phyloP scores from a whole-genome alignment of 768 basidiomycete genomes.

The Inosperma sp. region DNA sequence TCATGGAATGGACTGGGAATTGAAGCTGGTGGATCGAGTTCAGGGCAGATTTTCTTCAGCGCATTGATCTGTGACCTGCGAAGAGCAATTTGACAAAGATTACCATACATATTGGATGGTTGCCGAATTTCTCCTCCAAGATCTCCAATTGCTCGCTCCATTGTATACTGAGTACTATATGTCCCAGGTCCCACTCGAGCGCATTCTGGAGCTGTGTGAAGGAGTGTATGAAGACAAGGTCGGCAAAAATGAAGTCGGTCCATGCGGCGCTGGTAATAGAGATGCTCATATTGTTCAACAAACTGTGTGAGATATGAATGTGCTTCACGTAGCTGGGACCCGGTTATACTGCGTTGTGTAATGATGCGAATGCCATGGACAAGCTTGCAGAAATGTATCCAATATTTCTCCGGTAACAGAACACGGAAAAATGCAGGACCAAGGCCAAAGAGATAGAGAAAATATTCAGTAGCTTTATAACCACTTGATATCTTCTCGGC shows the following conservation, averaged over 20 bases:
- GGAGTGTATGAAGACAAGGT: slow-evolving; percentile 31
- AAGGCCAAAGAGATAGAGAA: slow-evolving; percentile 26
- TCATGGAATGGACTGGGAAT: slow-evolving; percentile 8
- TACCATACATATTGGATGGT: slow-evolving; percentile 14
- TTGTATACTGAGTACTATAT: slow-evolving; percentile 23
- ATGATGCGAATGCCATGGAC: slow-evolving; percentile 23
- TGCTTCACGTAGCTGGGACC: slow-evolving; percentile 19
- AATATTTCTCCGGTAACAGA: slow-evolving; percentile 24
- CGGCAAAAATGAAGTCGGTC: slow-evolving; percentile 34
- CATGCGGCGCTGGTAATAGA: slow-evolving; percentile 33
- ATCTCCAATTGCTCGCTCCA: slow-evolving; percentile 32
- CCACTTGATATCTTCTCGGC: slow-evolving; percentile 28
- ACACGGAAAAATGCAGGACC: slow-evolving; percentile 23
- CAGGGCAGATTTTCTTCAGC: slow-evolving; percentile 12
- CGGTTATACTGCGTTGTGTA: slow-evolving; percentile 18
- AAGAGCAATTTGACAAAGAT: slow-evolving; percentile 11
- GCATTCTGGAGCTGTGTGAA: slow-evolving; percentile 29
- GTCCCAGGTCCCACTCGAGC: slow-evolving; percentile 23
- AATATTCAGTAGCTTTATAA: slow-evolving; percentile 32
- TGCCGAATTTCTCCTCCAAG: slow-evolving; percentile 24
- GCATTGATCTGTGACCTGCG: slow-evolving; percentile 14
- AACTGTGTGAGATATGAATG: slow-evolving; percentile 25
- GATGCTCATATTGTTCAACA: slow-evolving; percentile 29
- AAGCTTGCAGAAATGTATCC: slow-evolving; percentile 29
- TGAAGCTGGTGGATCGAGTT: slow-evolving; percentile 8